These are phyloP conservation scores for Cucumis hystrix DNA, from an alignment of 306 rosid genomes.

Conservation along the genomic window DNA sequence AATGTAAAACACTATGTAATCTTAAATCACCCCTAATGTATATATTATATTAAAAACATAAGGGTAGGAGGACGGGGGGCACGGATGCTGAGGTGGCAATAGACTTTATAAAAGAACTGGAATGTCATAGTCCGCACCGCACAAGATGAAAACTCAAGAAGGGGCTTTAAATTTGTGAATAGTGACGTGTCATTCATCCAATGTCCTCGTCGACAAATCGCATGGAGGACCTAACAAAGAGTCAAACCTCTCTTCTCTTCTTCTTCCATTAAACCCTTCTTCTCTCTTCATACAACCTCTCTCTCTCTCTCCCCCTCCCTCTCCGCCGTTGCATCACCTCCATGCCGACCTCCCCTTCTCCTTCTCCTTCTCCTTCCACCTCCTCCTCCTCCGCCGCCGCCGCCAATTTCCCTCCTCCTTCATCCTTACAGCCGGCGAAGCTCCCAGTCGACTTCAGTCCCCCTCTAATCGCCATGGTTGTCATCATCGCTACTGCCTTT, in stretches of 20 bases:
- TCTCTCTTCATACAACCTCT: not conserved
- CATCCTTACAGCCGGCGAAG: slow-evolving; percentile 24
- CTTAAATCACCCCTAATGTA: no score
- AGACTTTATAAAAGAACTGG: no score
- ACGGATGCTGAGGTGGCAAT: not conserved
- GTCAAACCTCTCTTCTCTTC: slow-evolving; percentile 7
- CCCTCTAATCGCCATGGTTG: slow-evolving; percentile 83
- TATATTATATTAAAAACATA: no score
- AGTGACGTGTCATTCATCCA: slow-evolving; percentile 19
- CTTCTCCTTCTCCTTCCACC: slow-evolving; percentile 10
- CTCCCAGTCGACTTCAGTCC: slow-evolving; percentile 75
- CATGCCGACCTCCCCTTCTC: not conserved
- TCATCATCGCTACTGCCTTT: slow-evolving; percentile 72
- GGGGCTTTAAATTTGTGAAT: slow-evolving; percentile 15
- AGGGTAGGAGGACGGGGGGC: no score
- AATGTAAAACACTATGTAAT: no score
- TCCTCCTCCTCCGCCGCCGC: not conserved
- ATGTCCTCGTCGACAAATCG: not conserved
- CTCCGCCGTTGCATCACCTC: not conserved
- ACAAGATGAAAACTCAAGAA: not conserved
- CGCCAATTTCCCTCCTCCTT: not conserved
- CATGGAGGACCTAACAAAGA: not conserved
- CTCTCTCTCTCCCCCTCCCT: not conserved
- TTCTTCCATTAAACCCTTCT: not conserved
- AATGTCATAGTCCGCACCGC: not conserved